Evolutionary conservation across 306 rosid species (phyloP).

Genomic region (Glycyrrhiza uralensis): DNA sequence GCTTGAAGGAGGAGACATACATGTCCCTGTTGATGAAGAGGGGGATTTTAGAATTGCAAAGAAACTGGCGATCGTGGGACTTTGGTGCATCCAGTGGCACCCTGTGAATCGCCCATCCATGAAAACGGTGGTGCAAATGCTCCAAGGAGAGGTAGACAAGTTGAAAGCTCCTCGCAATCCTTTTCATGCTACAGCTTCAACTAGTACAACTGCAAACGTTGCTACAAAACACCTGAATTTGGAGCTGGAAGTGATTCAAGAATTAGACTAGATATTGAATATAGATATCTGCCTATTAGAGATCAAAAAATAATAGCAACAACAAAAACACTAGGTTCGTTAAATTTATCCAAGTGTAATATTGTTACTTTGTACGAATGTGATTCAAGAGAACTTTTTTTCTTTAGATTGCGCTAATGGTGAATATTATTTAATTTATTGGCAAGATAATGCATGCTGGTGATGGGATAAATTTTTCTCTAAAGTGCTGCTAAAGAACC

Average conservation of each 20-base stretch:
- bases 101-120: background rate
- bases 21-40: background rate
- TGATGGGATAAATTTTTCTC: too few species aligned
- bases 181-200: background rate
- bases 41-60: background rate
- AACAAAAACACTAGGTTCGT: too few species aligned
- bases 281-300: too few species aligned
- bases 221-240: too few species aligned
- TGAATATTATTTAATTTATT: too few species aligned
- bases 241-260: background rate
- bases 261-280: background rate
- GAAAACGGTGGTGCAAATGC: background rate
- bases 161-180: background rate
- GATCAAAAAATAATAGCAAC: too few species aligned
- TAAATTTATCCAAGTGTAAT: too few species aligned
- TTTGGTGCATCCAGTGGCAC: constrained; percentile 12
- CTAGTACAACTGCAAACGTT: background rate
- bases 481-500: too few species aligned
- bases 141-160: background rate
- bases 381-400: too few species aligned
- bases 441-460: too few species aligned
- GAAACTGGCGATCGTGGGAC: background rate
- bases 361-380: too few species aligned
- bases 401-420: too few species aligned
- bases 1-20: background rate